Evolutionary conservation across 495 filamentous ascomycete genomes (phyloP).

Genomic region (Xylaria venustula): DNA sequence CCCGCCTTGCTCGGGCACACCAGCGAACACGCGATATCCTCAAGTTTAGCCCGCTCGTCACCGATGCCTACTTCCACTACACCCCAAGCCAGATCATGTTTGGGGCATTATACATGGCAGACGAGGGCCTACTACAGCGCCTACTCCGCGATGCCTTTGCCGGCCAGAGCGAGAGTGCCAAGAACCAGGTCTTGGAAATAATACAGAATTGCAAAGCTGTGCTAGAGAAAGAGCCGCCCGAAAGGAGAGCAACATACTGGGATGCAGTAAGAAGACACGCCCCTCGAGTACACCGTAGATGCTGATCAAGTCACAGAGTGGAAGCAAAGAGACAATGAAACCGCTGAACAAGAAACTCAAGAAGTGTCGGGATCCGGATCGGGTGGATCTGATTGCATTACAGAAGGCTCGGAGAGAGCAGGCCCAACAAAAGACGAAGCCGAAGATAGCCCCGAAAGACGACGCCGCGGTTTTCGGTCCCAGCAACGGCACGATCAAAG

Average conservation of each 20-base stretch:
- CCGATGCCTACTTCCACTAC: conserved; percentile 94
- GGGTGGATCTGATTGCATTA: conserved; percentile 58
- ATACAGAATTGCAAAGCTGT: conserved; percentile 52
- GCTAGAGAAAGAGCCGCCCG: conserved; percentile 47
- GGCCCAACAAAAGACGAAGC: conserved; percentile 42
- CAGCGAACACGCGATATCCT: conserved; percentile 66
- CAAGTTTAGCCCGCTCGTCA: conserved; percentile 76
- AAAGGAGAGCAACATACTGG: conserved; percentile 42
- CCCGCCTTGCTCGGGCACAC: conserved; percentile 67
- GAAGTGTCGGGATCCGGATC: conserved; percentile 73
- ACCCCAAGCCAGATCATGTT: conserved; percentile 94
- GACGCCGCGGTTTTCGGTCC: conserved; percentile 45
- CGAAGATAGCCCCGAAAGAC: conserved; percentile 38
- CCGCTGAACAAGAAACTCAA: conserved; percentile 70
- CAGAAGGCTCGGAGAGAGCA: conserved; percentile 49
- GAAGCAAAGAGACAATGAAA: conserved; percentile 42
- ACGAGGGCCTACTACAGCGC: conserved; percentile 66
- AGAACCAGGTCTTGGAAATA: conserved; percentile 46
- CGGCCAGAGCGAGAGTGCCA: conserved; percentile 29
- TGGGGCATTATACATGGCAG: conserved; percentile 70
- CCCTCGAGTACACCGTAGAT: not conserved
- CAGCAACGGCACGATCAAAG: conserved; percentile 3
- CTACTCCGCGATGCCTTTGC: conserved; percentile 72
- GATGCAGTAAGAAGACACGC: conserved; percentile 31
- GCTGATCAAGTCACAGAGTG: conserved; percentile 23